Evolutionary conservation across 2,329 filamentous ascomycete genomes (phyloP).

Genomic region (Pyrenochaeta sp.): DNA sequence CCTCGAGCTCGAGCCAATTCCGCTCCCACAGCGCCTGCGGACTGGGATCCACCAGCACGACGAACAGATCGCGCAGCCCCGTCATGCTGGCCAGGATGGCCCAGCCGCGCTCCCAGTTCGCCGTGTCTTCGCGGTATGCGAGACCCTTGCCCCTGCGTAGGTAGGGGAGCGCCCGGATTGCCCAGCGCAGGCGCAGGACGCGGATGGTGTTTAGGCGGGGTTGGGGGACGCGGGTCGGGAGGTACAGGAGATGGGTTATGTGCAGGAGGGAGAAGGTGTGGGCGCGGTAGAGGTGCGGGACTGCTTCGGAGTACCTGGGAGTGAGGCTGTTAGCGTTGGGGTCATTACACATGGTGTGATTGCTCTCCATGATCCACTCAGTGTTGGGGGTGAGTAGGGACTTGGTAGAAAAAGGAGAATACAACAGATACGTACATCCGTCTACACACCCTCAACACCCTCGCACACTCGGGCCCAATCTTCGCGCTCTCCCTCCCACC

Average conservation of each 20-base stretch:
- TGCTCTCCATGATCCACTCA: no score
- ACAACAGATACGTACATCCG: slow-evolving; percentile 31
- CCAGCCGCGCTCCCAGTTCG: slow-evolving; percentile 44
- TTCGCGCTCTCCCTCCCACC: slow-evolving; percentile 28
- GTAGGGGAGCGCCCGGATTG: slow-evolving; percentile 43
- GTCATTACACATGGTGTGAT: no score
- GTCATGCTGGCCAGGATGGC: slow-evolving; percentile 34
- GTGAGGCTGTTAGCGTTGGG: slow-evolving; percentile 1
- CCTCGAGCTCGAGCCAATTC: slow-evolving; percentile 38
- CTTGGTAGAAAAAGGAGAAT: slow-evolving; percentile 1
- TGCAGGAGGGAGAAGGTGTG: slow-evolving; percentile 46
- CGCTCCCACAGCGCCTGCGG: slow-evolving; percentile 37
- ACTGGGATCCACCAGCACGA: slow-evolving; percentile 39
- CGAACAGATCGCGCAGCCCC: slow-evolving; percentile 32
- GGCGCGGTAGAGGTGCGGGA: slow-evolving; percentile 36
- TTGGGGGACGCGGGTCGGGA: slow-evolving; percentile 35
- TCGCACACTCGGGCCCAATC: slow-evolving; percentile 18
- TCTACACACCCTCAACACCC: slow-evolving; percentile 33
- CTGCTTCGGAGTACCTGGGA: slow-evolving; percentile 42
- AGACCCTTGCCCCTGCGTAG: slow-evolving; percentile 32
- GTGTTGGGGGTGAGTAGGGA: no score
- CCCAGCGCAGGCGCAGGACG: slow-evolving; percentile 39
- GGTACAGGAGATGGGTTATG: slow-evolving; percentile 41
- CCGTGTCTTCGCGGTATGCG: slow-evolving; percentile 46
- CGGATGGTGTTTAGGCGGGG: slow-evolving; percentile 37